These are phyloP conservation scores for Emmonsia crescens DNA, from an alignment of 2,329 filamentous ascomycete genomes.

Conservation along the genomic window DNA sequence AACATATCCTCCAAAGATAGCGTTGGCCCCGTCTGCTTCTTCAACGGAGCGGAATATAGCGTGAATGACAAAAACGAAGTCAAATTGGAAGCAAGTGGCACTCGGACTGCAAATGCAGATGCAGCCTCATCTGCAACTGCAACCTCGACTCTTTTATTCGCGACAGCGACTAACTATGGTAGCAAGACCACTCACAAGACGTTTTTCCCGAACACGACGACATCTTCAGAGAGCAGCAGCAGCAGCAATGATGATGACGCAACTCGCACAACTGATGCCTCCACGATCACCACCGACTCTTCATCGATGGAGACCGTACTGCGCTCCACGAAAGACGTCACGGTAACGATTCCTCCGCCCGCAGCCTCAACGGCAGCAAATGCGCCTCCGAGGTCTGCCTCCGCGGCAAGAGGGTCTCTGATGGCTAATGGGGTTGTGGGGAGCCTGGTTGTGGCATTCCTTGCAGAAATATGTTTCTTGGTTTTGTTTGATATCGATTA, in stretches of 20 bases:
- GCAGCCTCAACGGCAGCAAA: not conserved
- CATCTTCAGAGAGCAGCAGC: not conserved
- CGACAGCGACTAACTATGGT: not conserved
- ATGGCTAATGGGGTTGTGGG: not conserved
- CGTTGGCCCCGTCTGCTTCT: constrained; percentile 15
- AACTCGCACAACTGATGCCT: not conserved
- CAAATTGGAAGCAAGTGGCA: not conserved
- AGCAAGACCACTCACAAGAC: not conserved
- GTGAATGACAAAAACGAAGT: constrained; percentile 1
- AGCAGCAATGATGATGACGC: not conserved
- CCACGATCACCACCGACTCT: not conserved
- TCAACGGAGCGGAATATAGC: constrained; percentile 19
- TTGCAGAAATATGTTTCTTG: not conserved
- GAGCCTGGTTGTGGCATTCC: not conserved
- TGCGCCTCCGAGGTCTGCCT: not conserved
- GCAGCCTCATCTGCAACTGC: not conserved
- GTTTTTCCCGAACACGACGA: not conserved
- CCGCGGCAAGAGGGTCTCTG: not conserved
- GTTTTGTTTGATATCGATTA: not conserved
- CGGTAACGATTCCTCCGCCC: not conserved
- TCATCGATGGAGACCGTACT: not conserved
- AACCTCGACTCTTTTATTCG: not conserved
- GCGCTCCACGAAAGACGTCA: not conserved
- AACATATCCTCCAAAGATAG: not conserved
- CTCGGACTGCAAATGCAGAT: not conserved